Evolutionary conservation across 306 rosid genomes (phyloP).

Genomic region (Malus orientalis): DNA sequence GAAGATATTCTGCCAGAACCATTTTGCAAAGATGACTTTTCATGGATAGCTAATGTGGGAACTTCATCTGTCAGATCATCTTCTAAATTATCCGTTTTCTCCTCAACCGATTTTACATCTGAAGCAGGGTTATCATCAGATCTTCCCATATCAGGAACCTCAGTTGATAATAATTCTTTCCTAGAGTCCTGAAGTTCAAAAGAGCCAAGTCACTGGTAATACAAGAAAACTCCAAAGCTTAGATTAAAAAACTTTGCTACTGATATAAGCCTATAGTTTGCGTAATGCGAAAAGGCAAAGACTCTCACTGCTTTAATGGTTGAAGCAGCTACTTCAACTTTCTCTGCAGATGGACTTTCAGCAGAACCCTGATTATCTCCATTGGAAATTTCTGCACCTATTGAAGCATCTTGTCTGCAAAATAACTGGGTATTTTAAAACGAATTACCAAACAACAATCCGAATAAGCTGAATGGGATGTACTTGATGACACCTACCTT

Average conservation of each 20-base stretch:
- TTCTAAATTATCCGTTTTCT: conserved; percentile 32
- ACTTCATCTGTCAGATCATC: conserved; percentile 58
- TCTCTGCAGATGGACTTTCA: conserved; percentile 46
- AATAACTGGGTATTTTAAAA: conserved; percentile 20
- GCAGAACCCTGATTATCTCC: conserved; percentile 42
- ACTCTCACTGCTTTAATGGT: conserved; percentile 32
- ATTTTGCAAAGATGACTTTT: conserved; percentile 46
- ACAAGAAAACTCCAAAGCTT: conserved; percentile 18
- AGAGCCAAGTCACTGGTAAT: conserved; percentile 22
- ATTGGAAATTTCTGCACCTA: conserved; percentile 55
- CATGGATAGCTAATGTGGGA: conserved; percentile 67
- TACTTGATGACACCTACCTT: conserved; percentile 43
- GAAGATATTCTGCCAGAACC: conserved; percentile 40
- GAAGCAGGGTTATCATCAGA: conserved; percentile 42
- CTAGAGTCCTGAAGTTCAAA: conserved; percentile 44
- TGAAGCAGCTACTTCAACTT: conserved; percentile 45
- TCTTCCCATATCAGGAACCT: conserved; percentile 34
- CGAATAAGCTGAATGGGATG: not conserved
- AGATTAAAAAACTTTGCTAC: conserved; percentile 9
- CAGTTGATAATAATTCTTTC: conserved; percentile 40
- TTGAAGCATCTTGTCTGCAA: conserved; percentile 65
- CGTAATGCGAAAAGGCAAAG: conserved; percentile 10
- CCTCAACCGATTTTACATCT: conserved; percentile 38
- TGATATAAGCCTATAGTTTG: conserved; percentile 2
- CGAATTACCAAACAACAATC: conserved; percentile 26